Evolutionary conservation across 208 protist genomes (phyloP).

Genomic region (Paratrypanosoma confusum): DNA sequence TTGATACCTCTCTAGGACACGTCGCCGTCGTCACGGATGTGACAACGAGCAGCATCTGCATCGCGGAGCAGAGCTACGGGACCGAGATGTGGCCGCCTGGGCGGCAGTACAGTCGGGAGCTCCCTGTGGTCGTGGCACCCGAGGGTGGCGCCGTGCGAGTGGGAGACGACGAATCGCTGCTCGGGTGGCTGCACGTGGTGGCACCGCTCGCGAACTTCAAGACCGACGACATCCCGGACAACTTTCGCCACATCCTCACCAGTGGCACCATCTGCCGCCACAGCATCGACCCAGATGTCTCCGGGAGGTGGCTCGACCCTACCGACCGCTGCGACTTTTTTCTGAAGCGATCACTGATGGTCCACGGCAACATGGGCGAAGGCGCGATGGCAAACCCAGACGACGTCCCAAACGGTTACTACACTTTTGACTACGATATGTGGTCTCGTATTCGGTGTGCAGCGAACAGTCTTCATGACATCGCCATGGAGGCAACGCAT

Average conservation of each 20-base stretch:
- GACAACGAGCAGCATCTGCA: slow-evolving; percentile 12
- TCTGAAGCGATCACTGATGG: slow-evolving; percentile 42
- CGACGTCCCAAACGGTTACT: slow-evolving; percentile 54
- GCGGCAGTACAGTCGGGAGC: slow-evolving; percentile 29
- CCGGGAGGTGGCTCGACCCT: slow-evolving; percentile 37
- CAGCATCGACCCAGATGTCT: slow-evolving; percentile 24
- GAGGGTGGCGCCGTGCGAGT: slow-evolving; percentile 19
- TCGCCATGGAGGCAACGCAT: slow-evolving; percentile 57
- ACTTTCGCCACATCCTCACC: slow-evolving; percentile 31
- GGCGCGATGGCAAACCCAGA: slow-evolving; percentile 12
- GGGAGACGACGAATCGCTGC: slow-evolving; percentile 24
- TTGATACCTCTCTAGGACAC: slow-evolving; percentile 42
- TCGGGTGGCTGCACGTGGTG: slow-evolving; percentile 53
- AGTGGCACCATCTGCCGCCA: slow-evolving; percentile 33
- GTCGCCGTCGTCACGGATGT: slow-evolving; percentile 43
- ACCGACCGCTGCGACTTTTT: slow-evolving; percentile 38
- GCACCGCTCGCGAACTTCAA: slow-evolving; percentile 35
- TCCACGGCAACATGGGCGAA: slow-evolving; percentile 17
- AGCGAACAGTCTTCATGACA: slow-evolving; percentile 40
- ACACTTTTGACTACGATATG: slow-evolving; percentile 71
- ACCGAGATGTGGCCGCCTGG: slow-evolving; percentile 38
- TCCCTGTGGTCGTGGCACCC: slow-evolving; percentile 12
- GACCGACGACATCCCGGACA: slow-evolving; percentile 37
- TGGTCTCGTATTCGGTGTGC: slow-evolving; percentile 52
- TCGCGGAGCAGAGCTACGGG: slow-evolving; percentile 66